Evolutionary conservation across 2,329 filamentous ascomycete genomes (phyloP).

Genomic region (Colletotrichum sp.): DNA sequence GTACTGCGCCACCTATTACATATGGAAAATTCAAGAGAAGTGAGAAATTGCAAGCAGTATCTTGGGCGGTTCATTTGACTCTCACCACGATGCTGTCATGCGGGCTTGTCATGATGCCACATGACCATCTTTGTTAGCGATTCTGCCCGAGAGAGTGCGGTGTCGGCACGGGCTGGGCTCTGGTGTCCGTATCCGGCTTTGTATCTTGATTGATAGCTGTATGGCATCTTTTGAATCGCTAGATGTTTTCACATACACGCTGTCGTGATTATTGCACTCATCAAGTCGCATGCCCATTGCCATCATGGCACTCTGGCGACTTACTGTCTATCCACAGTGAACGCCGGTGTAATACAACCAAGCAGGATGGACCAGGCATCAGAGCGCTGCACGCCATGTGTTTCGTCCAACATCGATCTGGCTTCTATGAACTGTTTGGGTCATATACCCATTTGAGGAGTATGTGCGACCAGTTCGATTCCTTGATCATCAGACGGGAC

Average conservation of each 20-base stretch:
- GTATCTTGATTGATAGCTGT: neutral
- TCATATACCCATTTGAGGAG: fast-evolving
- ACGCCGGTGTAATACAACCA: neutral
- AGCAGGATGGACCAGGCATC: neutral
- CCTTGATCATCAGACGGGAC: neutral
- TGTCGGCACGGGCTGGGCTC: neutral
- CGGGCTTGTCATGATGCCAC: neutral
- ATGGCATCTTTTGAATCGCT: neutral
- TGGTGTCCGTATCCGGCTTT: neutral
- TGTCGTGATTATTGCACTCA: neutral
- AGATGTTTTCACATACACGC: neutral
- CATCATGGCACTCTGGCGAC: neutral
- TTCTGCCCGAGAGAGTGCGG: neutral
- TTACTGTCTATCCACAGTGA: neutral
- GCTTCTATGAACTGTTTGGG: neutral
- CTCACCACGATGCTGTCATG: neutral
- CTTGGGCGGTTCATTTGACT: neutral
- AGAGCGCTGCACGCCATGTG: neutral
- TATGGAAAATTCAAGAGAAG: fast-evolving
- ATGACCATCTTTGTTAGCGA: neutral
- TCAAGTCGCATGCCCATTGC: neutral
- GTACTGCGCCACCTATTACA: neutral
- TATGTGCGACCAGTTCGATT: neutral
- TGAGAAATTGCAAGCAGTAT: neutral
- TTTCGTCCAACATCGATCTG: neutral